Percentiles rank a stretch among this genome's conserved stretches.
Conservation (phyloP, 768 basidiomycete species). For the Nevesoporus exiguus region DNA sequence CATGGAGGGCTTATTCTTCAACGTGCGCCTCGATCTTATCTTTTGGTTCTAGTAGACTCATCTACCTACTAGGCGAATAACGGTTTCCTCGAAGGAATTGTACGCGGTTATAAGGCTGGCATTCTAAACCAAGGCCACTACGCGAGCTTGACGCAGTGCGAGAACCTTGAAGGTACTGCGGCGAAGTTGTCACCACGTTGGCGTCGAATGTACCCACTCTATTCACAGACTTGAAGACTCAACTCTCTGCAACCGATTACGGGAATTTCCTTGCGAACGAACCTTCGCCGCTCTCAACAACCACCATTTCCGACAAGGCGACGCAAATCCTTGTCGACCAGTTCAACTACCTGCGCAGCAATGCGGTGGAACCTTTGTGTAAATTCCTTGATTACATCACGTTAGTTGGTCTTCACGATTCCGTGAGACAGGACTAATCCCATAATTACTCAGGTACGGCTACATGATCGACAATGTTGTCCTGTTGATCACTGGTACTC, state of each 20-base stretch:
- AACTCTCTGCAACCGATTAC: conserved; percentile 95
- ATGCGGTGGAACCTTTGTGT: conserved; percentile 85
- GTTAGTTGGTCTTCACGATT: conserved; percentile 45
- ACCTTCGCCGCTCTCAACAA: conserved; percentile 86
- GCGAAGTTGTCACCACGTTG: not conserved
- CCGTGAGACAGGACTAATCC: conserved; percentile 3
- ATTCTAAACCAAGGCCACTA: conserved; percentile 89
- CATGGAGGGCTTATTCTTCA: conserved; percentile 91
- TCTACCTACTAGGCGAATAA: conserved; percentile 50
- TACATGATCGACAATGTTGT: conserved; percentile 99
- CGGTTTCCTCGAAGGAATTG: conserved; percentile 79
- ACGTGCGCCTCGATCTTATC: conserved; percentile 46
- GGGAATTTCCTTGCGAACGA: conserved; percentile 98
- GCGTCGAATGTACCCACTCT: conserved; percentile 1
- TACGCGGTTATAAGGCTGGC: conserved; percentile 91
- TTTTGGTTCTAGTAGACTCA: not conserved
- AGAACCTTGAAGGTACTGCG: conserved; percentile 83
- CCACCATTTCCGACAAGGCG: conserved; percentile 95
- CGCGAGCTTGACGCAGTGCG: conserved; percentile 93
- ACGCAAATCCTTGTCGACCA: conserved; percentile 95
- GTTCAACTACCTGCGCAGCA: conserved; percentile 90
- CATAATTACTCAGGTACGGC: conserved; percentile 60
- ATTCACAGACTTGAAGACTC: conserved; percentile 85
- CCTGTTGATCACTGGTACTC: conserved; percentile 92
- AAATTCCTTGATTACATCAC: conserved; percentile 98